These are phyloP conservation scores for Dictyostelium gargantuum DNA, from an alignment of 208 protist genomes.

Conservation along the genomic window DNA sequence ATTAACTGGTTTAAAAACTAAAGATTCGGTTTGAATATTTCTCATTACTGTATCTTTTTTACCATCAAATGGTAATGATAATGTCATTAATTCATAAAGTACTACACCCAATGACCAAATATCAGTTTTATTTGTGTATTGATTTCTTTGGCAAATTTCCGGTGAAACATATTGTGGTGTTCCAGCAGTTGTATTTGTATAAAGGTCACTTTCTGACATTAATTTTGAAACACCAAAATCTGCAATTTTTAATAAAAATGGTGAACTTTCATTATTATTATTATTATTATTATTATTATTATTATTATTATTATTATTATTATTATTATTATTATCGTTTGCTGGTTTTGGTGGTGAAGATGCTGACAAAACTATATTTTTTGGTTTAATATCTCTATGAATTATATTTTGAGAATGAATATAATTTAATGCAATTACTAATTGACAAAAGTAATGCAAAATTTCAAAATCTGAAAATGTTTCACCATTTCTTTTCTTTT, in stretches of 20 bases:
- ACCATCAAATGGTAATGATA: slow-evolving; percentile 3
- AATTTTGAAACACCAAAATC: slow-evolving; percentile 37
- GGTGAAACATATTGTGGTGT: not conserved
- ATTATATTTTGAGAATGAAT: slow-evolving; percentile 15
- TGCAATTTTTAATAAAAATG: not conserved
- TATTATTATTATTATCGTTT: slow-evolving; percentile 3
- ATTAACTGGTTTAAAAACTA: not conserved
- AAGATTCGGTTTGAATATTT: not conserved
- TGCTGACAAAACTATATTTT: not conserved
- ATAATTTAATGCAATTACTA: not conserved
- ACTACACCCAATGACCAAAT: slow-evolving; percentile 98
- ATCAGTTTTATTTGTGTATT: slow-evolving; percentile 88
- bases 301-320: slow-evolving; percentile 46
- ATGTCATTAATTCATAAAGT: slow-evolving; percentile 94
- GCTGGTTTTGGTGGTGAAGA: not conserved
- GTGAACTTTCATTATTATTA: not conserved
- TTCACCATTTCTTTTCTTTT: not conserved
- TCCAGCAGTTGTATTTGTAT: not conserved
- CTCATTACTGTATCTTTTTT: not conserved
- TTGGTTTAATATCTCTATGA: slow-evolving; percentile 24
- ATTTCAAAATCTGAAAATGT: not conserved
- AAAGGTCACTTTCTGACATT: not conserved
- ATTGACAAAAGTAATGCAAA: not conserved
- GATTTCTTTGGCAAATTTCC: not conserved
- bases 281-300: not conserved